phyloP scores from a whole-genome alignment of 768 basidiomycete species.

The Trametes cingulata region DNA sequence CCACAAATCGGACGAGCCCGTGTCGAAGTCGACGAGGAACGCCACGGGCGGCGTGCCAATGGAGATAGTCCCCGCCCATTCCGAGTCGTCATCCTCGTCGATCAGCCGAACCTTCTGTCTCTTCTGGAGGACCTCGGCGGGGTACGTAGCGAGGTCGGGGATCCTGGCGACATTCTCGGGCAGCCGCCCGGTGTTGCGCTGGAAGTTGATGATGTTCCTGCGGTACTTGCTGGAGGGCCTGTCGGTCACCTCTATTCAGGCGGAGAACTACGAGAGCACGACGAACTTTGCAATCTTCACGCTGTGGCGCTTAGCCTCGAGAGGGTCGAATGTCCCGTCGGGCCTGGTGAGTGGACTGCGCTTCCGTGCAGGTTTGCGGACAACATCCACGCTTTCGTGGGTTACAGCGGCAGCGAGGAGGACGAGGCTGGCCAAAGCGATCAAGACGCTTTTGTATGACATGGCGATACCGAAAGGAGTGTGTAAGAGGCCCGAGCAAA shows the following conservation, averaged over 20 bases:
- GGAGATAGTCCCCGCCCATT: constrained; percentile 44
- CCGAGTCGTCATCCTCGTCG: constrained; percentile 4
- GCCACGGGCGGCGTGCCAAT: constrained; percentile 47
- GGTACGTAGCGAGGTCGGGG: neutral
- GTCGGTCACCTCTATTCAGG: neutral
- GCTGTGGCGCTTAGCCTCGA: constrained; percentile 13
- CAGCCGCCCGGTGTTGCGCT: constrained; percentile 24
- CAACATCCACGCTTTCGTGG: neutral
- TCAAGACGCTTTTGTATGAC: constrained; percentile 14
- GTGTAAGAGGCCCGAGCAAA: no score
- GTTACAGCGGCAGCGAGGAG: constrained; percentile 15
- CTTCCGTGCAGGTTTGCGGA: constrained; percentile 15
- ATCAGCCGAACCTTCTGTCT: constrained; percentile 11
- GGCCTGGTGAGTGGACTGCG: constrained; percentile 16
- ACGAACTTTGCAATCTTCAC: constrained; percentile 20
- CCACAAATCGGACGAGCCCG: constrained; percentile 19
- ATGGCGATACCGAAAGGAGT: neutral
- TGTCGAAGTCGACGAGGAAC: constrained; percentile 23
- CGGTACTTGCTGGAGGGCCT: constrained; percentile 22
- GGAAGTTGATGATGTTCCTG: constrained; percentile 16
- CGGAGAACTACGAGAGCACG: neutral
- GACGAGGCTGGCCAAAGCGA: constrained; percentile 10
- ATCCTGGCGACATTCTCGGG: constrained; percentile 15
- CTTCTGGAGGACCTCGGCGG: neutral
- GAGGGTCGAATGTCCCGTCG: constrained; percentile 23